A percentile compares a stretch with the other conserved stretches of the same genome.
Evolutionary conservation across 2,329 filamentous ascomycete species (phyloP).

Genomic region (Fusarium multiceps): DNA sequence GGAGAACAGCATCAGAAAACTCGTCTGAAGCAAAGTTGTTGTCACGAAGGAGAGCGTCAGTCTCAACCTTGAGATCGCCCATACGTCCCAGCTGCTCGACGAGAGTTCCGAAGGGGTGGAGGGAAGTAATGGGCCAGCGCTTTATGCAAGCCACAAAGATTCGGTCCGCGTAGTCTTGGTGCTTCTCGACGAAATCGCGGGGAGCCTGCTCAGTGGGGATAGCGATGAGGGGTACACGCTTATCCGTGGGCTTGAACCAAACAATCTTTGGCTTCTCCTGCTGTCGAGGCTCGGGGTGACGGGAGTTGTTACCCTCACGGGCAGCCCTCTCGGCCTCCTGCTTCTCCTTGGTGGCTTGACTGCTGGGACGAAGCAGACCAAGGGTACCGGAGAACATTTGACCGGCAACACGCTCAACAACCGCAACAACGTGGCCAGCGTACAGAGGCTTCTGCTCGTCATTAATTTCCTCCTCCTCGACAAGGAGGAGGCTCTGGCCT

Average conservation of each 20-base stretch:
- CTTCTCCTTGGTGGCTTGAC: conserved; percentile 99
- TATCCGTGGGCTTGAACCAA: conserved; percentile 99
- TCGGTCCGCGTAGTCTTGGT: conserved; percentile 95
- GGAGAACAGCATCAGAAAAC: conserved; percentile 94
- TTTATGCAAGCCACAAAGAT: conserved; percentile 99
- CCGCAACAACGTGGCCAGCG: conserved; percentile 95
- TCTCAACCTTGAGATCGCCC: conserved; percentile 97
- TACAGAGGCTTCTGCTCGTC: conserved; percentile 98
- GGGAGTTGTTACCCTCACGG: conserved; percentile 79
- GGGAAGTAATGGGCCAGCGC: conserved; percentile 99
- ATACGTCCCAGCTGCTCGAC: conserved; percentile 97
- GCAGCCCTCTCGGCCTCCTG: conserved; percentile 96
- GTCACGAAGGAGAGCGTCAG: conserved; percentile 93
- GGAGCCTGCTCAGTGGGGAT: conserved; percentile 98
- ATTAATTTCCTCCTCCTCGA: conserved; percentile 98
- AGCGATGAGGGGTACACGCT: conserved; percentile 96
- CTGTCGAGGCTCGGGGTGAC: conserved; percentile 79
- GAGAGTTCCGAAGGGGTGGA: conserved; percentile 97
- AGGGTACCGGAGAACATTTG: conserved; percentile 99
- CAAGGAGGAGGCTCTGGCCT: conserved; percentile 93
- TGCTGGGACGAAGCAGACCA: conserved; percentile 92
- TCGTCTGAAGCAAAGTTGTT: conserved; percentile 99
- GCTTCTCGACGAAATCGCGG: conserved; percentile 97
- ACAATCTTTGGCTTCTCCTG: conserved; percentile 99
- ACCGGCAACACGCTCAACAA: conserved; percentile 94